Base-by-base conservation (phyloP, 2,329 filamentous ascomycete species). In the Zelopaecilomyces penicillatus region DNA sequence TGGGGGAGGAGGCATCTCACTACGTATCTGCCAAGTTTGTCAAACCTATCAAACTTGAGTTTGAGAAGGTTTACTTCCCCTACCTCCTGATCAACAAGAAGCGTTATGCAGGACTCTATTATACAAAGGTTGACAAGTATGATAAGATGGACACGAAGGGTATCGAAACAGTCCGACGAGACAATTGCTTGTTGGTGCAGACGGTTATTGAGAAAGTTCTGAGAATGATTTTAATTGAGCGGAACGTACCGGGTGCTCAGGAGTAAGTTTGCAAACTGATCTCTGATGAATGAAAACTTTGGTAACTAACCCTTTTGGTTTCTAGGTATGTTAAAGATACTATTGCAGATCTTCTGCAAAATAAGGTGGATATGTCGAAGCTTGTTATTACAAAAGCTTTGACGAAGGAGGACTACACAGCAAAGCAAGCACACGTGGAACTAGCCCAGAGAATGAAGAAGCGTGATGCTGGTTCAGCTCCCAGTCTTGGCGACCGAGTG, bases 131-230 rank as follows among this genome's bases (percentile, higher is more conserved):
- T 1, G 79, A 91, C 36, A 96, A 95, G 66, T 93, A 85, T 64
- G 94, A 98, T 76, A 98, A 97, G 74, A 98, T 98, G 94, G 93
- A 98, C 66, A 97, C 88, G 48, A 98, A 98, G 65, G 93, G 93
- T 74, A 97, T 98, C 54, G 93, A 98, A 67, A 98, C 93, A 4
- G 94, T 98, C 39, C 84, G 93, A 54, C 78, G 93, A 75, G 93
- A 98, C 65, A 98, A 98, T 62, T 98, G 93, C 62, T 75, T 93
- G 42, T 71, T 98, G 48, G 93, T 97, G 11, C 91, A 97, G 65
- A 96, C 86, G 3, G 93, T 97, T 47, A 97, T 98, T 57, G 93
- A 98, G 66, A 97, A 93, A 45, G 91, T 95, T 26, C 69, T 98
- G 52, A 80, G 88, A 54, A 97, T 96, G 83, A 87, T 98, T 57